Evolutionary conservation across 2,329 filamentous ascomycete species (phyloP), one percentile per base, ranked within the genome.

Genomic region (Calonectria pauciramosa): DNA sequence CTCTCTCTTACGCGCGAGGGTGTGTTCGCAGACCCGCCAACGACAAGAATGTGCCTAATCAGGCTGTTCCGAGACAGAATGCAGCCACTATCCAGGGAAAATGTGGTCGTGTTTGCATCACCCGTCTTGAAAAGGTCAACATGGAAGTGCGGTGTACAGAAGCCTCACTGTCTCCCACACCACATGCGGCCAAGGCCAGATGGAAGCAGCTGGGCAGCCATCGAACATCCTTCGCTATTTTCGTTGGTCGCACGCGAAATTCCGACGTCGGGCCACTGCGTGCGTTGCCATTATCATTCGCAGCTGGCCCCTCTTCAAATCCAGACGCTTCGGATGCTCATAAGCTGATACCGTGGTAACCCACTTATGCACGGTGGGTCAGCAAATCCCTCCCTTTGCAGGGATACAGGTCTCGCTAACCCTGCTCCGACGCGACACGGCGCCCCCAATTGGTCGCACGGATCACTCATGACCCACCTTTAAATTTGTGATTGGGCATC

Each of bases 301-400:
- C 34, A 41, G 34, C 56, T 36, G 56, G 56, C 32, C 56, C 56
- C 56, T 38, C 38, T 20, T 36, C 56, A n/a, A 28, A 41, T 63
- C 56, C 36, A 63, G 56, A 41, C 56, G 56, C 56, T 63, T 20
- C 38, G 56, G 56, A 63, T 41, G 34, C 56, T 51, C 44, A 49
- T 56, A 34, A 66, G 67, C 54, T 59, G 60, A 59, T 41, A 73
- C 73, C 67, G 70, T 67, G 56, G 49, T 49, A 34, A 49, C 60
- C 69, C 60, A 68, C 68, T 68, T 44, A 71, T 70, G 73, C 70
- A 75, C 66, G 60, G 66, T 73, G 70, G 73, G 67, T 73, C 59
- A 75, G 71, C 67, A 70, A 49, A 26, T 64, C 38, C 38, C n/a
- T 60, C 36, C 73, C 36, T 23, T 44, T 63, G 41, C 18, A 65